Conservation (phyloP, 1,284 basidiomycete genomes). For the Ustilago esculenta region DNA sequence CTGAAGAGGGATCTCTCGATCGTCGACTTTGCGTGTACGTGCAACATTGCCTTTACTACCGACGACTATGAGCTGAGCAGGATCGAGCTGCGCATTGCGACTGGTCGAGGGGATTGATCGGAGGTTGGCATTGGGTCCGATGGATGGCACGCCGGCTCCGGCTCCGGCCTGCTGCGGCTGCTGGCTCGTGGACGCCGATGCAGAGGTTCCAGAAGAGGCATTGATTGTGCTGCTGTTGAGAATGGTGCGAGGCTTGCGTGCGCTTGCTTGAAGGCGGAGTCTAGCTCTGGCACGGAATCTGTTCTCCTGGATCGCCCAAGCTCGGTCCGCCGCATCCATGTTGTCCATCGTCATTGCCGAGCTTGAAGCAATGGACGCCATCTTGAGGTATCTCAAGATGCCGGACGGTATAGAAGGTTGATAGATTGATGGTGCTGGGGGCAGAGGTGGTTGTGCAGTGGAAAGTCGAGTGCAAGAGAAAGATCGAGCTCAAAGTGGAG, state of each 20-base stretch:
- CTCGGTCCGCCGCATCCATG: slow-evolving; percentile 36
- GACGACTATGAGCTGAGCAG: slow-evolving; percentile 26
- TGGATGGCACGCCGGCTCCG: slow-evolving; percentile 14
- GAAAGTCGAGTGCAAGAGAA: background rate
- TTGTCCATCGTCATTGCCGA: slow-evolving; percentile 18
- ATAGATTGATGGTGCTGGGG: background rate
- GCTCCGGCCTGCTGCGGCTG: slow-evolving; percentile 4
- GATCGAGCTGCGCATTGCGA: slow-evolving; percentile 47
- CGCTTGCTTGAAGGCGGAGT: slow-evolving; percentile 32
- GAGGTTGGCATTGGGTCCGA: slow-evolving; percentile 49
- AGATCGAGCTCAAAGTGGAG: slow-evolving; percentile 17
- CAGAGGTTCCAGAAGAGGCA: slow-evolving; percentile 6
- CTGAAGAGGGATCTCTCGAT: slow-evolving; percentile 50
- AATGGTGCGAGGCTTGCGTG: slow-evolving; percentile 20
- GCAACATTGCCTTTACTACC: slow-evolving; percentile 39
- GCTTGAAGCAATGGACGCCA: slow-evolving; percentile 23
- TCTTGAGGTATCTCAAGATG: background rate
- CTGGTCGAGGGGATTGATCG: slow-evolving; percentile 38
- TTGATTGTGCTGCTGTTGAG: slow-evolving; percentile 8
- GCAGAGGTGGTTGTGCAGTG: too few species aligned
- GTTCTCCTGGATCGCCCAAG: slow-evolving; percentile 44
- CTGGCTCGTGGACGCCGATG: background rate
- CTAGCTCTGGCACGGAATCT: slow-evolving; percentile 32
- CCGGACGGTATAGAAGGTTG: too few species aligned
- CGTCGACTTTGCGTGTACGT: slow-evolving; percentile 21